These are phyloP conservation scores for Corynascus novoguineensis DNA, from an alignment of 495 filamentous ascomycete genomes.

Conservation along the genomic window DNA sequence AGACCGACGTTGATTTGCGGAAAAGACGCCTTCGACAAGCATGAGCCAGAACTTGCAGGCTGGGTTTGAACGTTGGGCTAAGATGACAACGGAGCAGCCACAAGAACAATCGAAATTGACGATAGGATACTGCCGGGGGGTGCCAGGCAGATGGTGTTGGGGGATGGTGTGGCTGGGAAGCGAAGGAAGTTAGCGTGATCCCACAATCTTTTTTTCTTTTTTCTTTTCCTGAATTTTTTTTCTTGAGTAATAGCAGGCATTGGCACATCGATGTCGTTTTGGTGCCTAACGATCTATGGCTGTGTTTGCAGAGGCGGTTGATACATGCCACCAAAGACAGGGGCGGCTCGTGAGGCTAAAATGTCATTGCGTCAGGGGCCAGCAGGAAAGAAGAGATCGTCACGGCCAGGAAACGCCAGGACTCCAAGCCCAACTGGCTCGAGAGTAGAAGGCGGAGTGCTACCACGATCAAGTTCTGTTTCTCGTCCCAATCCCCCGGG, in stretches of 20 bases:
- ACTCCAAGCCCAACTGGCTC: background rate
- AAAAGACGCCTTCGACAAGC: background rate
- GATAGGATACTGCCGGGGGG: background rate
- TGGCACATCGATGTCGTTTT: background rate
- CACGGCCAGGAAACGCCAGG: background rate
- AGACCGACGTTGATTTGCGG: background rate
- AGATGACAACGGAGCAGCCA: background rate
- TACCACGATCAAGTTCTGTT: too few relatives aligned
- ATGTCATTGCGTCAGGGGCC: constrained; percentile 1
- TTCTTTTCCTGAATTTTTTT: too few relatives aligned
- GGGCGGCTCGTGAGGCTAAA: constrained; percentile 1
- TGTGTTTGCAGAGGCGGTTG: background rate
- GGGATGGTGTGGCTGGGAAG: background rate
- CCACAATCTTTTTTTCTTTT: too few relatives aligned
- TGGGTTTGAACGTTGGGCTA: background rate
- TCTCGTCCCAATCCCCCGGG: too few relatives aligned
- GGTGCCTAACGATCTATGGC: background rate
- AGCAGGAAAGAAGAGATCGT: background rate
- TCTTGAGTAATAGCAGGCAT: background rate
- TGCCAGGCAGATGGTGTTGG: too few relatives aligned
- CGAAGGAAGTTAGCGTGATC: background rate
- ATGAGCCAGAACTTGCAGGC: background rate
- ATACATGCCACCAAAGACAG: background rate
- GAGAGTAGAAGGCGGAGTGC: background rate
- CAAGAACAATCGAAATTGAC: background rate